Conservation (phyloP, 176 grass and related monocot species). For the Cenchrus fungigraminus region DNA sequence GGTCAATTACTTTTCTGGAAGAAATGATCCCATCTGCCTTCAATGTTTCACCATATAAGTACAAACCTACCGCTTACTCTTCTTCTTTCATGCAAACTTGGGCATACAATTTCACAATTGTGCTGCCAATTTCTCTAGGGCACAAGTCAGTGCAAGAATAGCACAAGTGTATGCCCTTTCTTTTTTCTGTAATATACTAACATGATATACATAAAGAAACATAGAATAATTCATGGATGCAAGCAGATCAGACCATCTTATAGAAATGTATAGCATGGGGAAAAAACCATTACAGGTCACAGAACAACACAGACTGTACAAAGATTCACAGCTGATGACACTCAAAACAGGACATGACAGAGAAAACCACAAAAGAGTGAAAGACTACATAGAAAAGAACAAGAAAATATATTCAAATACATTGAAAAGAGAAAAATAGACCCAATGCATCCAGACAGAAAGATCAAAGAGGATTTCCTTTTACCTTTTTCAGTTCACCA, state of each 20-base stretch:
- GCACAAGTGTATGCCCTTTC: background rate
- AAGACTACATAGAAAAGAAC: constrained; percentile 12
- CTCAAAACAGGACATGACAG: constrained; percentile 28
- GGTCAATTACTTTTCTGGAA: background rate
- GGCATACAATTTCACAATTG: background rate
- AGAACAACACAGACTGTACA: background rate
- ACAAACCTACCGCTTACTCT: background rate
- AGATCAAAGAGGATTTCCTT: constrained; percentile 6
- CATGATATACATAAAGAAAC: too few relatives aligned
- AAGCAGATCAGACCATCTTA: constrained; percentile 32
- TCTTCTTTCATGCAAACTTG: background rate
- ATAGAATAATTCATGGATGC: background rate
- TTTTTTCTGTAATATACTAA: constrained; percentile 9
- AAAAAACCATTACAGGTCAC: constrained; percentile 9
- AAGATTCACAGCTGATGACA: constrained; percentile 2
- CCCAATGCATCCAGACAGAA: constrained; percentile 12
- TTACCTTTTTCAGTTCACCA: constrained; percentile 90
- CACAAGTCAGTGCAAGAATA: background rate
- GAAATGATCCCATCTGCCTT: background rate
- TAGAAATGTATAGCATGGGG: constrained; percentile 9
- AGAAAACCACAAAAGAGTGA: background rate
- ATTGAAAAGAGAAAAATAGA: constrained; percentile 2
- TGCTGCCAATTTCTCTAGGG: background rate
- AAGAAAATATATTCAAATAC: constrained; percentile 18
- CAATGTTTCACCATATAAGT: constrained; percentile 20